Evolutionary conservation across 495 filamentous ascomycete genomes (phyloP).

Genomic region (Talaromyces ruber): DNA sequence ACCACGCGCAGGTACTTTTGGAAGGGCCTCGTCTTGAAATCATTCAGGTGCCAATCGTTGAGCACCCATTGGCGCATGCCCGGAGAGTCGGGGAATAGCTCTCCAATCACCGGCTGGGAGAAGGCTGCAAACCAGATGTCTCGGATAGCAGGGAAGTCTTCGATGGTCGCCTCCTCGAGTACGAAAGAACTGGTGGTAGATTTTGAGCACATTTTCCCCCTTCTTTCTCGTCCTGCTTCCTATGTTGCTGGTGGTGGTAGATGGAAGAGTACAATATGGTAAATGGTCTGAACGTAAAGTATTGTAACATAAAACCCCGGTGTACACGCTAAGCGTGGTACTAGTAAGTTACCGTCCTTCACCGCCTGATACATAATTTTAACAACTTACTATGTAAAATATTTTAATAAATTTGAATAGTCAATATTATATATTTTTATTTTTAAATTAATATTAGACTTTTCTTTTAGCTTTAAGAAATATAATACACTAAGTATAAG

Average conservation of each 20-base stretch:
- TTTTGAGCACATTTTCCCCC: background rate
- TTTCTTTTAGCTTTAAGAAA: no score
- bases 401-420: no score
- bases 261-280: background rate
- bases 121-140: constrained; percentile 21
- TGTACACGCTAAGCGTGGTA: background rate
- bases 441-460: no score
- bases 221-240: background rate
- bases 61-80: constrained; percentile 5
- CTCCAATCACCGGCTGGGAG: constrained; percentile 9
- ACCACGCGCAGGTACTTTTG: constrained; percentile 1
- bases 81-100: constrained; percentile 6
- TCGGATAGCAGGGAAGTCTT: constrained; percentile 15
- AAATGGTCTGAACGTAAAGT: background rate
- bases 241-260: background rate
- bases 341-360: constrained; percentile 3
- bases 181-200: constrained; percentile 4
- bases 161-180: constrained; percentile 13
- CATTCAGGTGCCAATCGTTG: constrained; percentile 4
- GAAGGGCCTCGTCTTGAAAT: constrained; percentile 4
- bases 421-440: no score
- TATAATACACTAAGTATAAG: no score
- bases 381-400: no score
- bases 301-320: background rate
- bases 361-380: no score